These are phyloP conservation scores for Allium cepa DNA, from an alignment of 106 monocot species.

Conservation along the genomic window DNA sequence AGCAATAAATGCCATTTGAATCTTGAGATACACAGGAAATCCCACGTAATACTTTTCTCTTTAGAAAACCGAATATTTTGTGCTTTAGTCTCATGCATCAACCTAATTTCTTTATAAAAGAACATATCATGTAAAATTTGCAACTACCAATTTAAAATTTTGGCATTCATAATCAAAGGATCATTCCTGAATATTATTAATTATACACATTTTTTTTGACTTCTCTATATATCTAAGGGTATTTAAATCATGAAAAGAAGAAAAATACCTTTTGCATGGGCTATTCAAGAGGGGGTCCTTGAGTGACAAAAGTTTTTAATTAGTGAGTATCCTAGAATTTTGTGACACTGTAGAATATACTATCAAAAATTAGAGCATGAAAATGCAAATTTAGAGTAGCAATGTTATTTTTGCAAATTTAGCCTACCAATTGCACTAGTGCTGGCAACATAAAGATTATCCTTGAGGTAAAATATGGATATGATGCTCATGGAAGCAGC, in stretches of 20 bases:
- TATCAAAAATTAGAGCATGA: constrained; percentile 14
- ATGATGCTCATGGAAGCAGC: constrained; percentile 75
- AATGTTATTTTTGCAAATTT: not conserved
- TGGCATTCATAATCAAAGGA: not conserved
- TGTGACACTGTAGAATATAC: constrained; percentile 26
- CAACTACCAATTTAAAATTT: not conserved
- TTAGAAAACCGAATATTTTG: not conserved
- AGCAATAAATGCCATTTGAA: constrained; percentile 52
- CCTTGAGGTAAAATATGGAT: constrained; percentile 88
- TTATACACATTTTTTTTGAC: not conserved
- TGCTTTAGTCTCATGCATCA: not conserved
- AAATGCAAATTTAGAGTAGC: not conserved
- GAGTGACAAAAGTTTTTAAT: constrained; percentile 41
- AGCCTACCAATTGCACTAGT: constrained; percentile 82
- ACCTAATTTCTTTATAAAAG: not conserved
- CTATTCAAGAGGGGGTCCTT: constrained; percentile 38
- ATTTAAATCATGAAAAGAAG: not conserved
- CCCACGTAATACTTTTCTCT: constrained; percentile 61
- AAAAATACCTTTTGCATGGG: constrained; percentile 34
- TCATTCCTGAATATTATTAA: not conserved
- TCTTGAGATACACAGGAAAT: constrained; percentile 96
- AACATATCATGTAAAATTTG: not conserved
- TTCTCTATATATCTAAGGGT: not conserved
- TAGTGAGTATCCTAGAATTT: constrained; percentile 95
- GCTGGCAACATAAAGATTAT: constrained; percentile 80